Evolutionary conservation across 495 filamentous ascomycete species (phyloP).

Genomic region (Apiosordaria backusii): DNA sequence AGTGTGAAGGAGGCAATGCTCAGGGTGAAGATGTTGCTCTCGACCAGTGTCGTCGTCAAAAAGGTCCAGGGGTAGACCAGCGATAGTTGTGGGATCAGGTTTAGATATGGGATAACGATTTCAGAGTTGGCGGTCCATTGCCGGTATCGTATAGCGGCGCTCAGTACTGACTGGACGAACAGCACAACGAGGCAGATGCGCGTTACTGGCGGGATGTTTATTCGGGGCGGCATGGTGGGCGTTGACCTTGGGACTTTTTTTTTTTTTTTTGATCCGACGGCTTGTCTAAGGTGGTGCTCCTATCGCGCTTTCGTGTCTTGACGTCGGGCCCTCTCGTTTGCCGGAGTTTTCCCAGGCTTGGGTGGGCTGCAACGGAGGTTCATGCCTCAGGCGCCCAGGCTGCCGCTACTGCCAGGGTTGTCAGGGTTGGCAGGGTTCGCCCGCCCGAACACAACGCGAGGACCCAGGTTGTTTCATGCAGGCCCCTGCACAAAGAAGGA

Average conservation of each 20-base stretch:
- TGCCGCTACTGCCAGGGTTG: background rate
- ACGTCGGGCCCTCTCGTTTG: background rate
- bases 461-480: conserved; percentile 8
- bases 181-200: conserved; percentile 72
- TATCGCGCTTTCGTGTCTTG: conserved; percentile 6
- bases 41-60: conserved; percentile 79
- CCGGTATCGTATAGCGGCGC: conserved; percentile 71
- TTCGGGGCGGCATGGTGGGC: conserved; percentile 69
- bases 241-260: conserved; percentile 25
- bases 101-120: conserved; percentile 77
- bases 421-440: background rate
- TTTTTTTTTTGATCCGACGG: conserved; percentile 6
- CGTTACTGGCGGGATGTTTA: conserved; percentile 91
- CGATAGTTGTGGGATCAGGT: conserved; percentile 76
- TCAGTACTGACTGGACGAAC: conserved; percentile 72
- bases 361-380: background rate
- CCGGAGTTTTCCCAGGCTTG: conserved; percentile 12
- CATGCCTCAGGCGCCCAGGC: conserved; percentile 2
- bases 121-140: conserved; percentile 53
- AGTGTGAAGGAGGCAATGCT: conserved; percentile 74
- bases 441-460: background rate
- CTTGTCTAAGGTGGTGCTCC: conserved; percentile 1
- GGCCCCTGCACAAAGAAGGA: conserved; percentile 2
- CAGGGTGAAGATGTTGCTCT: conserved; percentile 89
- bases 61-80: conserved; percentile 92